Evolutionary conservation across 257 asterid genomes (phyloP).

Genomic region (Plectranthus barbatus): DNA sequence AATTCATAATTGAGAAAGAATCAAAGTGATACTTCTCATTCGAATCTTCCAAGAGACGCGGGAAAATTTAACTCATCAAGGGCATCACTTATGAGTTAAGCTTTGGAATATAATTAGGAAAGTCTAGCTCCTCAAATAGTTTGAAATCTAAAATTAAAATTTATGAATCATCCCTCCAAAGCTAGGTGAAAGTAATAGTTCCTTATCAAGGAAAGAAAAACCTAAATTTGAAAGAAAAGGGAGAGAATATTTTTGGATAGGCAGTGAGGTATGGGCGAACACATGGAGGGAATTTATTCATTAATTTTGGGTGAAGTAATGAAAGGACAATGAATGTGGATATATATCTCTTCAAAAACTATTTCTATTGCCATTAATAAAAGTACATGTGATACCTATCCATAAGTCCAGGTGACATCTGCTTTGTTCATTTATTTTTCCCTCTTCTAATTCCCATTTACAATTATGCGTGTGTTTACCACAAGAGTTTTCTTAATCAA

Average conservation of each 20-base stretch:
- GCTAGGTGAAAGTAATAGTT: neutral
- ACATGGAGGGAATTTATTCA: neutral
- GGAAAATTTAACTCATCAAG: too few relatives aligned
- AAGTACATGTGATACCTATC: neutral
- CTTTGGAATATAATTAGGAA: too few relatives aligned
- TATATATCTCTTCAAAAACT: neutral
- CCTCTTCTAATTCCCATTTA: too few relatives aligned
- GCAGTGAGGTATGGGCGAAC: neutral
- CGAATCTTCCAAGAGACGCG: too few relatives aligned
- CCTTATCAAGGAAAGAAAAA: neutral
- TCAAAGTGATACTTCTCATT: too few relatives aligned
- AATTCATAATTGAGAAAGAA: too few relatives aligned
- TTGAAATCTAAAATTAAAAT: too few relatives aligned
- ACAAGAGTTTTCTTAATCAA: too few relatives aligned
- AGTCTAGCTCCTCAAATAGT: too few relatives aligned
- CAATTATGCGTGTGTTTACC: too few relatives aligned
- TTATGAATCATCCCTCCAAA: neutral
- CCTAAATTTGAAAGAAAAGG: too few relatives aligned
- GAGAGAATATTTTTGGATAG: neutral
- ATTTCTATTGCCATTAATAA: neutral
- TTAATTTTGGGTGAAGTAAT: neutral
- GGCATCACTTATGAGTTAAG: too few relatives aligned
- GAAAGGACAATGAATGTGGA: neutral
- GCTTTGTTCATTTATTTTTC: neutral
- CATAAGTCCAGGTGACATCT: conserved; percentile 5